phyloP scores from a whole-genome alignment of 78 protist species.

The Dictyostelium intermedium region DNA sequence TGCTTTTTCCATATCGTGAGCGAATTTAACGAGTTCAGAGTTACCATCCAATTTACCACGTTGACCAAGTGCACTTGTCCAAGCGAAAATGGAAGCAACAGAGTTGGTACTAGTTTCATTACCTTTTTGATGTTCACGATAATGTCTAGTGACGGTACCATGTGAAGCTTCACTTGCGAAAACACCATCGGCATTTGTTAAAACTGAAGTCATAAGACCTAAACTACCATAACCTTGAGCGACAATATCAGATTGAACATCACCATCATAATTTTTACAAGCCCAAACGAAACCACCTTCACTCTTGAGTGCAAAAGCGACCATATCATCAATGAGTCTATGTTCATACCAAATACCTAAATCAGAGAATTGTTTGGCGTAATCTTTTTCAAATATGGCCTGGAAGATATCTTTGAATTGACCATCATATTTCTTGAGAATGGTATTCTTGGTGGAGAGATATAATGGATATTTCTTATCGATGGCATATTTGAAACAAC shows the following conservation, averaged over 20 bases:
- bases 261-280: slow-evolving; percentile 98
- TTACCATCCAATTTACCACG: slow-evolving; percentile 94
- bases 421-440: slow-evolving; percentile 96
- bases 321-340: slow-evolving; percentile 97
- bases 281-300: slow-evolving; percentile 95
- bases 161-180: slow-evolving; percentile 97
- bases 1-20: slow-evolving; percentile 58
- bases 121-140: slow-evolving; percentile 87
- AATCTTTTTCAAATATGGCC: slow-evolving; percentile 80
- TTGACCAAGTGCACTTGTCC: slow-evolving; percentile 95
- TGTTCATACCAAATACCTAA: slow-evolving; percentile 92
- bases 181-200: slow-evolving; percentile 92
- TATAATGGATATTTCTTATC: slow-evolving; percentile 80
- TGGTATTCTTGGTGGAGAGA: slow-evolving; percentile 95
- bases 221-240: slow-evolving; percentile 94
- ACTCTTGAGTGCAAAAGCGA: slow-evolving; percentile 86
- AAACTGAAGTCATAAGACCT: slow-evolving; percentile 97
- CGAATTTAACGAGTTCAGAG: slow-evolving; percentile 69
- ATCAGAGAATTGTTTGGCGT: slow-evolving; percentile 47
- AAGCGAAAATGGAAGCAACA: slow-evolving; percentile 96
- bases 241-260: slow-evolving; percentile 94
- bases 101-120: slow-evolving; percentile 94
- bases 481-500: slow-evolving; percentile 87
- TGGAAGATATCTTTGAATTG: slow-evolving; percentile 94
- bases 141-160: slow-evolving; percentile 98